Conservation (phyloP, 139 green algal species). For the Chlorella sp. region DNA sequence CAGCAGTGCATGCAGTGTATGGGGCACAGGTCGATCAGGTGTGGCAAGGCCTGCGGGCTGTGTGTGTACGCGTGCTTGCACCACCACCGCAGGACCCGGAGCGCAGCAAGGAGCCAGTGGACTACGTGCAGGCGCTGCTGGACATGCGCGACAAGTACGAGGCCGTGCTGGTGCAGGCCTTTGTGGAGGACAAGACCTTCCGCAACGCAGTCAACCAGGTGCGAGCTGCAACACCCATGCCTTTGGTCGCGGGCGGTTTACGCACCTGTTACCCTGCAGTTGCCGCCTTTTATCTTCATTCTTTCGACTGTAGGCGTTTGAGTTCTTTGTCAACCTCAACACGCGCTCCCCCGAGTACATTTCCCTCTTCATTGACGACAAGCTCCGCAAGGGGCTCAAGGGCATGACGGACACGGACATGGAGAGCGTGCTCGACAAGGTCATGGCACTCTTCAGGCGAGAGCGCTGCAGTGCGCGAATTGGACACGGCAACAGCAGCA, state of each 20-base stretch:
- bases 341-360: conserved; percentile 88
- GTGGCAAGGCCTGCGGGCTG: too few relatives aligned
- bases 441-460: conserved; percentile 85
- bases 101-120: conserved; percentile 64
- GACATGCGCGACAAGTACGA: conserved; percentile 89
- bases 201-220: conserved; percentile 77
- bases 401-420: conserved; percentile 79
- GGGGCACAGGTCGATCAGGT: too few relatives aligned
- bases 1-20: too few relatives aligned
- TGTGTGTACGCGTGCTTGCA: too few relatives aligned
- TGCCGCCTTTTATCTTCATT: not conserved
- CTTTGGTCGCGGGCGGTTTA: too few relatives aligned
- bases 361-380: conserved; percentile 95
- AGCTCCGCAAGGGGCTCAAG: conserved; percentile 72
- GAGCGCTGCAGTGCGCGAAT: too few relatives aligned
- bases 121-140: conserved; percentile 86
- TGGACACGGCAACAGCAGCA: too few relatives aligned
- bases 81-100: conserved; percentile 56
- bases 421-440: conserved; percentile 88
- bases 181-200: conserved; percentile 87
- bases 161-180: conserved; percentile 61
- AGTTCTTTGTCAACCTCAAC: conserved; percentile 94
- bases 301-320: conserved; percentile 59
- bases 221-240: too few relatives aligned
- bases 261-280: too few relatives aligned